Conservation (phyloP, 2,329 filamentous ascomycete genomes). For the Pestalotiopsis sp. region DNA sequence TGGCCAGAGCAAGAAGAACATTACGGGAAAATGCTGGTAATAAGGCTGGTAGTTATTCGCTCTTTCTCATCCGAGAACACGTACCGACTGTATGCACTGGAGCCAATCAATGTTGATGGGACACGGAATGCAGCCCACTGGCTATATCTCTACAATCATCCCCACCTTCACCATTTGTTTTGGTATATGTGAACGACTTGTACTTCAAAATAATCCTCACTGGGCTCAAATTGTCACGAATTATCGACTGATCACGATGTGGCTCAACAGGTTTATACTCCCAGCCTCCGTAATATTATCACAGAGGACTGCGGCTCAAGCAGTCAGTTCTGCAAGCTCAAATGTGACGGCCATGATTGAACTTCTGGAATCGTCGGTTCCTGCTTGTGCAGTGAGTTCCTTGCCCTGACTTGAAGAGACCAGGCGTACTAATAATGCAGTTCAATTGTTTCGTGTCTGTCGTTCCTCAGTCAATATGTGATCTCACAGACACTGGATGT, state of each 20-base stretch:
- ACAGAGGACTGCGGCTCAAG: neutral
- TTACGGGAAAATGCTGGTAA: neutral
- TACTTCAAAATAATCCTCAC: neutral
- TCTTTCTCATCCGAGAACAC: neutral
- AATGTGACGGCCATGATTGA: neutral
- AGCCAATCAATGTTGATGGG: neutral
- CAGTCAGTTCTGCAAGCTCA: neutral
- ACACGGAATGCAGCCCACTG: neutral
- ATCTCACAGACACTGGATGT: neutral
- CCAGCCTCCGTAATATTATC: neutral
- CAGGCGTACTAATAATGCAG: neutral
- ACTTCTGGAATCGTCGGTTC: neutral
- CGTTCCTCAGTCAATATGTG: neutral
- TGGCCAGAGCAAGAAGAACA: neutral
- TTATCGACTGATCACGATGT: neutral
- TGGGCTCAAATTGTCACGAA: neutral
- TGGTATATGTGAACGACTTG: neutral
- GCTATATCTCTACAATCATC: neutral
- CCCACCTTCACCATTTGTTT: neutral
- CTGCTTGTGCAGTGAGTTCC: neutral
- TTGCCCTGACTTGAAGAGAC: neutral
- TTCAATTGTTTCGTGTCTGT: neutral
- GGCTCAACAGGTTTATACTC: neutral
- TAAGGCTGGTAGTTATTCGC: neutral
- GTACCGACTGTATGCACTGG: neutral